phyloP scores from a whole-genome alignment of 352 stramenopile genomes.

The Pythium aphanidermatum region DNA sequence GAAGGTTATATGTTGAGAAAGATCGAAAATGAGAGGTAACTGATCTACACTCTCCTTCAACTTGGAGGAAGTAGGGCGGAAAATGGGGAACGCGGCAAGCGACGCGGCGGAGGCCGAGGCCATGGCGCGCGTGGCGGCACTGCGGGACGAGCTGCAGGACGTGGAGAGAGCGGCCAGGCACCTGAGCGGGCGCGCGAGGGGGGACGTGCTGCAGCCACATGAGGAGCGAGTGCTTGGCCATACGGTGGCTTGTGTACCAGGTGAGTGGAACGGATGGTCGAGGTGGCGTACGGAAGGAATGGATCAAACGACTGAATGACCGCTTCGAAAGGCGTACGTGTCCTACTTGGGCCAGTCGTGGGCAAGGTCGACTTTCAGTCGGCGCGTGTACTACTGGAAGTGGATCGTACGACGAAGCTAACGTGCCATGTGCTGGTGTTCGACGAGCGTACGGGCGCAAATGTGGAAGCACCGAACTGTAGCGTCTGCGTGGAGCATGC shows the following conservation, averaged over 20 bases:
- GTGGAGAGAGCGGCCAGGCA: constrained; percentile 34
- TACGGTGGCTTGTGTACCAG: constrained; percentile 10
- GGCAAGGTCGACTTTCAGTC: constrained; percentile 45
- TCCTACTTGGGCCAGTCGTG: constrained; percentile 63
- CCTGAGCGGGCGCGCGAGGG: constrained; percentile 17
- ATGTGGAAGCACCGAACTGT: constrained; percentile 34
- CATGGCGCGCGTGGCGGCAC: constrained; percentile 15
- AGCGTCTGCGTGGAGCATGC: constrained; percentile 15
- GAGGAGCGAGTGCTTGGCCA: constrained; percentile 23
- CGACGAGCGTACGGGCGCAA: constrained; percentile 30
- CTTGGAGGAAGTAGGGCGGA: background rate
- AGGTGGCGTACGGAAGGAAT: too few relatives aligned
- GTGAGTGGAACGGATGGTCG: too few relatives aligned
- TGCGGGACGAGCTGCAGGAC: constrained; percentile 42
- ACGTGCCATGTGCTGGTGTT: constrained; percentile 45
- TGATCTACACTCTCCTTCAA: background rate
- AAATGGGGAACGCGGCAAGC: constrained; percentile 47
- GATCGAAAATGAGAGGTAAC: constrained; percentile 1
- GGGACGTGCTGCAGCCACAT: constrained; percentile 22
- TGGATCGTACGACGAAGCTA: constrained; percentile 28
- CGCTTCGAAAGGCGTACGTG: constrained; percentile 33
- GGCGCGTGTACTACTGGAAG: constrained; percentile 62
- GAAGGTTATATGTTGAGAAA: constrained; percentile 1
- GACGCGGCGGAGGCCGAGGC: constrained; percentile 24
- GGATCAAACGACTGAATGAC: too few relatives aligned